Base-by-base conservation (phyloP, 2,329 filamentous ascomycete species). In the Ophiocordyceps camponoti-rufipedis region DNA sequence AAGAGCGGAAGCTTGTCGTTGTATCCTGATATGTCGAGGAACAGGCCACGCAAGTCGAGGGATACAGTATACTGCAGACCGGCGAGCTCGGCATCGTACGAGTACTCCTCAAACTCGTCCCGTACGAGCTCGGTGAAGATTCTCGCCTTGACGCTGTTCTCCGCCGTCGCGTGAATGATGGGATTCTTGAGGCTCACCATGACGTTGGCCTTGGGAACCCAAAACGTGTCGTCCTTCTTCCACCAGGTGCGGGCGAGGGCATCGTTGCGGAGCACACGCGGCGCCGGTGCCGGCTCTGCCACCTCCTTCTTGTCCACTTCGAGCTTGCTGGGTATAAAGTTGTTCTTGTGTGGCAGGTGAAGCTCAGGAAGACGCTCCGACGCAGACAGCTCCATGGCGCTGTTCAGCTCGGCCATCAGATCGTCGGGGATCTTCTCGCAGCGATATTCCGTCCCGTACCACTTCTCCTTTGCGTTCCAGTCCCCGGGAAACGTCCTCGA, bases 141-240 rank as follows among this genome's bases (percentile, higher is more conserved):
- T 47, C 77, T 78, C 2, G 82, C 75, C 57, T 91, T 86, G 48
- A 93, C 78, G 31, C 76, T 71, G 49, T 83, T 88, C 47, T 82
- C 79, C 1, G 87, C 83, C 5, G 84, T 87, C 1, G 84, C 74
- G 58, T 78, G 80, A n/a, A 84, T 78, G 42, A 94, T 64, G 0
- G 87, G 83, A 48, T 81, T 94, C 54, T 80, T 77, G 52, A 93
- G 71, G 53, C 80, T 85, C 51, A 94, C 76, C 51, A 87, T 75
- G 16, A 96, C 68, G 48, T 87, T 91, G 4, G 85, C 91, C 61
- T 94, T 94, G 9, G 91, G 91, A 10, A 96, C 91, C 88, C 89
- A 96, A 63, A 96, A 98, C 0, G 81, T 87, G 54, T 98, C 91
- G 55, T 98, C 91, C 64, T 96, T 96, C 69, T 98, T 98, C 70